phyloP scores from a whole-genome alignment of 306 rosid genomes.

The Sesbania bispinosa region DNA sequence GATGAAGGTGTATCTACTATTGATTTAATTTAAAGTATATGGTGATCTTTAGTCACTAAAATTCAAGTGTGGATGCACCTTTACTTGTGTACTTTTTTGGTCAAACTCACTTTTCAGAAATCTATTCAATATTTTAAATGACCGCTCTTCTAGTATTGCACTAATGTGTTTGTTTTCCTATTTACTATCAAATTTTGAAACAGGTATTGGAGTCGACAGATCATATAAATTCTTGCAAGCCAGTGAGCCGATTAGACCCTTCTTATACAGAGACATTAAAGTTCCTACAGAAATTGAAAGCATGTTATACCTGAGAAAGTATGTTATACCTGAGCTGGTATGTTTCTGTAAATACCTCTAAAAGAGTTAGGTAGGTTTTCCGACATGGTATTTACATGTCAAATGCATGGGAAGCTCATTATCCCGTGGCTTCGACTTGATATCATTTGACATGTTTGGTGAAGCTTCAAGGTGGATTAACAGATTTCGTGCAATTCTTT shows the following conservation, averaged over 20 bases:
- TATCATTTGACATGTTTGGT: background rate
- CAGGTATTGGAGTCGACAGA: conserved; percentile 97
- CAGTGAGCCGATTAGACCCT: conserved; percentile 73
- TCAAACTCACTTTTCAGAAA: background rate
- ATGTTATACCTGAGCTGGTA: background rate
- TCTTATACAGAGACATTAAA: conserved; percentile 74
- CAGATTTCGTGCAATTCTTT: conserved; percentile 28
- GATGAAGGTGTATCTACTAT: background rate
- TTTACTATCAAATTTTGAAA: conserved; percentile 23
- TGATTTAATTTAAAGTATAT: background rate
- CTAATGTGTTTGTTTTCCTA: background rate
- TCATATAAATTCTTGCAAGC: conserved; percentile 95
- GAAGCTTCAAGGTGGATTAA: conserved; percentile 7
- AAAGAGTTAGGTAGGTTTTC: conserved; percentile 25
- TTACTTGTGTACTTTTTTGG: background rate
- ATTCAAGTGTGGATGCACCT: background rate
- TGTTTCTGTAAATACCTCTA: conserved; percentile 18
- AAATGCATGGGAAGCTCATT: conserved; percentile 7
- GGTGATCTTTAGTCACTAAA: background rate
- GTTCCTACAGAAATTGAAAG: conserved; percentile 70
- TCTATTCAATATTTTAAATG: background rate
- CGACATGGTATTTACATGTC: background rate
- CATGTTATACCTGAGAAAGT: conserved; percentile 25
- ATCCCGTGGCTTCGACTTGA: background rate
- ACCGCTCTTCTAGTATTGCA: background rate